Base-by-base conservation (phyloP, 768 basidiomycete genomes). In the Dioszegia aurantiaca region DNA sequence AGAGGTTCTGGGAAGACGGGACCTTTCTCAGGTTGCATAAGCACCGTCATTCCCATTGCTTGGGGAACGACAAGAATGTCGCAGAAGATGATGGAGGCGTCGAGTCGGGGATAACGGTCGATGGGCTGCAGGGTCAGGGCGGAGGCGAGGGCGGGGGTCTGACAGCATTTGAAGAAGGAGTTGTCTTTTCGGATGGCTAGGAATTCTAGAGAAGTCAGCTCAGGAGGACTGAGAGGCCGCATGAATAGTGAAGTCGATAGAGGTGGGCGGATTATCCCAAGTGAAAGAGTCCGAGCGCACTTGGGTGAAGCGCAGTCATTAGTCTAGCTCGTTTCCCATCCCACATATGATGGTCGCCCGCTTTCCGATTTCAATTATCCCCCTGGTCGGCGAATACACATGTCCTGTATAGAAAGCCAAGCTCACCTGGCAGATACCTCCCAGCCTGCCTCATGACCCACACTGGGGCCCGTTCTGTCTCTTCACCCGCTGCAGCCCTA, bases 371-470 rank as follows among this genome's bases (percentile, higher is more conserved):
- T n/a, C n/a, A n/a, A n/a, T n/a, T n/a, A n/a, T n/a, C n/a, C n/a
- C n/a, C n/a, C n/a, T n/a, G n/a, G n/a, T n/a, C n/a, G n/a, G n/a
- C n/a, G n/a, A n/a, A n/a, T n/a, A n/a, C n/a, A n/a, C n/a, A n/a
- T n/a, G n/a, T n/a, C n/a, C n/a, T n/a, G n/a, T n/a, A n/a, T n/a
- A n/a, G n/a, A n/a, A 30, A 1, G 16, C 33, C 33, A 33, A 33
- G 68, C 70, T 60, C 26, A 74, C 74, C 93, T 77, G 93, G 93
- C 44, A 97, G 84, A 79, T 94, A 93, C 52, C 93, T 85, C 47
- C 93, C 93, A 23, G 93, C 93, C 75, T 97, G 93, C 33, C 93
- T 84, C 93, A 97, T 97, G 48, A 94, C 88, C 93, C 93, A 97
- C 56, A 92, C 90, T n/a, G 93, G 92, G 6, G 92, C 90, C 55